Base-by-base conservation (phyloP, 495 filamentous ascomycete species). In the Thermochaetoides thermophila region DNA sequence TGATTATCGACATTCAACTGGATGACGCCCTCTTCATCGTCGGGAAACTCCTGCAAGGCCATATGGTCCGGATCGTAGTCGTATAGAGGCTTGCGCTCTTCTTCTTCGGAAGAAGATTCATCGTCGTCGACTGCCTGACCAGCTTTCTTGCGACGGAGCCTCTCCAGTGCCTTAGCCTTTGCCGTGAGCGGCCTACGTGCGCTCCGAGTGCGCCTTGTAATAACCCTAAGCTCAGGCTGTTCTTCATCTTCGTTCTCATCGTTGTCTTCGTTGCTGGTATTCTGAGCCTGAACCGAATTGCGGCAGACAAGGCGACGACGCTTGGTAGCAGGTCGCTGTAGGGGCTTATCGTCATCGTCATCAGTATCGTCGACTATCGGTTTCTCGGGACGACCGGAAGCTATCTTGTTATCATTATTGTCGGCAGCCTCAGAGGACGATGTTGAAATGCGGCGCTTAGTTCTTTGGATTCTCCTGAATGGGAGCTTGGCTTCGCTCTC, bases 91-190 rank as follows among this genome's bases (percentile, higher is more conserved):
- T 37, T 49, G 4, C 26, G 38, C 7, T 40, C 37, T 13, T 53
- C 51, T 22, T 64, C 62, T 1, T 55, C 50, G 7, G 7, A 18
- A 3, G 44, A 47, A 1, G 50, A 49, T 0, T 62, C 60, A 0
- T 56, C 40, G 29, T 64, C 45, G 0, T 53, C 42, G 12, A 66
- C 59, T 32, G 59, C 65, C 31, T 72, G 52, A 3, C 76, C 76
- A 4, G 73, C 70, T 14, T 74, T 66, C 31, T 47, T 52, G 7
- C 48, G 43, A 16, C 50, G 38, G 8, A 49, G 43, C 0, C 49
- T 29, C 37, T 54, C 45, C 16, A 35, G 31, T 2, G 50, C 50
- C 19, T 38, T 52, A 21, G 52, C 45, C 27, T 54, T 54, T 11
- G 42, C 27, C 1, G 48, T 44, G 14, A 38, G 39, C 0, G 39